Base-by-base conservation (phyloP, 2,329 filamentous ascomycete species). In the Pseudogymnoascus sp. region DNA sequence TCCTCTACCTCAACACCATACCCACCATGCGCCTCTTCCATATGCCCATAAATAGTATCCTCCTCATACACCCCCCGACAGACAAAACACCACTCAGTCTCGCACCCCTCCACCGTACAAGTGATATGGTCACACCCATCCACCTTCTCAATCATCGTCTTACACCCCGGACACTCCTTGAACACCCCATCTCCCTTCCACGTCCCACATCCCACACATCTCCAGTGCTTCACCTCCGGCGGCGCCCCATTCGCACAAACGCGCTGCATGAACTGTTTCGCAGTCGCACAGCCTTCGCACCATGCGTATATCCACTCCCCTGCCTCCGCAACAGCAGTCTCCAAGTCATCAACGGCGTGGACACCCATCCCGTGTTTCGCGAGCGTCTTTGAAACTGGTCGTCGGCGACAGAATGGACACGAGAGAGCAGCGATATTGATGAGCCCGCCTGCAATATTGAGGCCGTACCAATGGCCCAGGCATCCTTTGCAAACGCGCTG, bases 41-140 rank as follows among this genome's bases (percentile, higher is more conserved):
- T 75, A 63, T 79, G 77, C 1, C 33, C 9, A 64, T 79, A 79
- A 23, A 80, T 76, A 2, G 64, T 55, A 0, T 49, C 38, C 2
- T 60, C 58, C 3, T 64, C 63, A 11, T 69, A 71, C 14, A 66
- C 64, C 63, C 70, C 63, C 0, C 76, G 74, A 64, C 74, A 79
- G 9, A 70, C 68, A 70, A 73, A 79, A 62, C 76, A 79, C 76
- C 76, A 78, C 62, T 78, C 72, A 14, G 65, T 67, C 2, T 69
- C 67, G 36, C 73, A 76, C 7, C 62, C 52, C 5, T 64, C 64
- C 19, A 72, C 66, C 2, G 68, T 66, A 64, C 75, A 78, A 5
- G 60, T 66, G 2, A 79, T 78, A 64, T 79, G 77, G 22, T 33
- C 3, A 33, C 45, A 55, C n/a, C 45, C 45, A 55, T 33, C 25